Percentiles rank a stretch among this genome's conserved stretches.
phyloP scores from a whole-genome alignment of 23 red algal genomes.

The Porphyridium purpureum region DNA sequence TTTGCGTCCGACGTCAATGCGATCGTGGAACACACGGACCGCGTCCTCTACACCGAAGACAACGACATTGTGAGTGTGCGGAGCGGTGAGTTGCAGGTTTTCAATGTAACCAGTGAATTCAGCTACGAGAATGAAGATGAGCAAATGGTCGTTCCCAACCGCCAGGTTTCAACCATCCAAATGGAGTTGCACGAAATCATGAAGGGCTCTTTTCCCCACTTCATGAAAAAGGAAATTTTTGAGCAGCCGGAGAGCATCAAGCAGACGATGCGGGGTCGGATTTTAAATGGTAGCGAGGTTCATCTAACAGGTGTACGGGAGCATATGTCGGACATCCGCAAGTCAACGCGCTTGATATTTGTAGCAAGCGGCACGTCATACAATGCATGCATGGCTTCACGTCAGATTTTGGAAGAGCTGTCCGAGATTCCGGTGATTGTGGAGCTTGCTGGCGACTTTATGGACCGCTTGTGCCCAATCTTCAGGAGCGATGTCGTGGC shows the following conservation, averaged over 20 bases:
- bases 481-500: slow-evolving; percentile 82
- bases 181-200: slow-evolving; percentile 94
- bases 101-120: slow-evolving; percentile 37
- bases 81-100: slow-evolving; percentile 53
- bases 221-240: slow-evolving; percentile 98
- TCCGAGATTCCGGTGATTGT: slow-evolving; percentile 85
- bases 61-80: slow-evolving; percentile 73
- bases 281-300: slow-evolving; percentile 29
- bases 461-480: slow-evolving; percentile 65
- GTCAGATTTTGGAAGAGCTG: slow-evolving; percentile 86
- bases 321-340: slow-evolving; percentile 54
- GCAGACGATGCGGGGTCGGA: slow-evolving; percentile 79
- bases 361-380: slow-evolving; percentile 91
- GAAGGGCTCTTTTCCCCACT: slow-evolving; percentile 78
- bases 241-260: slow-evolving; percentile 81
- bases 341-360: slow-evolving; percentile 81
- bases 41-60: slow-evolving; percentile 89
- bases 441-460: slow-evolving; percentile 90
- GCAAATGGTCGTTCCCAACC: slow-evolving; percentile 33
- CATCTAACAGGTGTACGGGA: slow-evolving; percentile 65
- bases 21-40: slow-evolving; percentile 85
- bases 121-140: no score
- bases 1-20: slow-evolving; percentile 90
- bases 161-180: slow-evolving; percentile 58
- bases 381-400: slow-evolving; percentile 72